phyloP scores from a whole-genome alignment of 1,284 basidiomycete species.

The Tilletia caries region DNA sequence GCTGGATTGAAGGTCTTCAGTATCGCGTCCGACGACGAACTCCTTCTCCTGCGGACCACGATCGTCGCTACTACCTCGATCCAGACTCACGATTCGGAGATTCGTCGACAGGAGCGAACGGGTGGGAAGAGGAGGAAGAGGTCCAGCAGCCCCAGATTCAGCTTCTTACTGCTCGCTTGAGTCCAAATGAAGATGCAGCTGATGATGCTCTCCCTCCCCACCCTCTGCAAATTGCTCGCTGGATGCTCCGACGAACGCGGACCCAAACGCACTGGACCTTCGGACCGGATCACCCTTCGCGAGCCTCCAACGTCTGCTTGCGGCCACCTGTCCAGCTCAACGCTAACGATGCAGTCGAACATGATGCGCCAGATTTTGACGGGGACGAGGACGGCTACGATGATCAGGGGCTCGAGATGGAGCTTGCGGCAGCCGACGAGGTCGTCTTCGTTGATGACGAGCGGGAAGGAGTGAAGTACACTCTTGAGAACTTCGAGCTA shows the following conservation, averaged over 20 bases:
- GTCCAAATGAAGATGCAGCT: not conserved
- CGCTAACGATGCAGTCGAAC: not conserved
- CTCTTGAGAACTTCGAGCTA: slow-evolving; percentile 1
- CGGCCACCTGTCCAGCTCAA: not conserved
- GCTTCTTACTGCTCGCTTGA: not conserved
- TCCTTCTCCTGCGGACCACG: not conserved
- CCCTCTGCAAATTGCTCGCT: not conserved
- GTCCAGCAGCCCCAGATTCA: not conserved
- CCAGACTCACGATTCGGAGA: not conserved
- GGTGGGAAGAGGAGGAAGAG: not conserved
- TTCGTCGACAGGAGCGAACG: too few relatives aligned
- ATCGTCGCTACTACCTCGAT: not conserved
- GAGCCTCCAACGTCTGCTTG: not conserved
- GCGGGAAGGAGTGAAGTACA: not conserved
- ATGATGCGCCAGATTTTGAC: too few relatives aligned
- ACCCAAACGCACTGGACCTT: slow-evolving; percentile 4
- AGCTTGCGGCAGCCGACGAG: not conserved
- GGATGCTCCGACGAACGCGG: not conserved
- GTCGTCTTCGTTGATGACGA: slow-evolving; percentile 3
- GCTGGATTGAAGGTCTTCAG: slow-evolving; percentile 8
- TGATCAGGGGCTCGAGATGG: not conserved
- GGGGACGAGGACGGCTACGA: not conserved
- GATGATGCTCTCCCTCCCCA: not conserved
- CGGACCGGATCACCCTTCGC: slow-evolving; percentile 6
- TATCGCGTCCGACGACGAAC: not conserved